These are phyloP conservation scores for Solanum habrochaites DNA, from an alignment of 257 asterid species.

Conservation along the genomic window DNA sequence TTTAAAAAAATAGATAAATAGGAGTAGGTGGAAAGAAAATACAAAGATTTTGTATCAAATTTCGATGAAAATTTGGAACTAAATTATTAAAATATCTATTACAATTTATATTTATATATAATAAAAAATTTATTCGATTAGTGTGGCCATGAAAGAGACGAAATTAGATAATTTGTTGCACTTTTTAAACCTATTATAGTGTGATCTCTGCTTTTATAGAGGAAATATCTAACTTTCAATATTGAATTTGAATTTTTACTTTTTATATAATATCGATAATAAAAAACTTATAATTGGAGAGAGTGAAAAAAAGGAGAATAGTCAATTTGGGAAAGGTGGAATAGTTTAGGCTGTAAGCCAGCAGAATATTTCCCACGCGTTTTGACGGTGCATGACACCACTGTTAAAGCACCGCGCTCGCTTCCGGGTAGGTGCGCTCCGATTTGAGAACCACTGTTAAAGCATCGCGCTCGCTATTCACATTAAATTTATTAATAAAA, in stretches of 20 bases:
- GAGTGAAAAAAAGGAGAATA: background rate
- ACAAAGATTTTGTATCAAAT: no score
- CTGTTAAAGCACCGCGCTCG: background rate
- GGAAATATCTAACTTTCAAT: no score
- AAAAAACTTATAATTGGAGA: background rate
- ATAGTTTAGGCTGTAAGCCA: background rate
- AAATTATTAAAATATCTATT: no score
- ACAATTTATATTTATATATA: no score
- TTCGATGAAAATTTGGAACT: background rate
- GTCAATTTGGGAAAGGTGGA: background rate
- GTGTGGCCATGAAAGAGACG: background rate
- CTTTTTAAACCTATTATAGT: background rate
- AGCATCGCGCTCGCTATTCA: no score
- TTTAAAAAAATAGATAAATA: no score
- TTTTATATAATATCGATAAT: no score
- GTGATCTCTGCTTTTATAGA: background rate
- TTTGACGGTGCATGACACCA: background rate
- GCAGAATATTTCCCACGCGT: constrained; percentile 2
- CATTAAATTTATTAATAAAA: no score
- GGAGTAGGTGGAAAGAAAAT: background rate
- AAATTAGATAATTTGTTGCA: no score
- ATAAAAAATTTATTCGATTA: background rate
- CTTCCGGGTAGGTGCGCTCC: background rate
- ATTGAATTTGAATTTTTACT: background rate
- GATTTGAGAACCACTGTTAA: background rate